Conservation (phyloP, 2,329 filamentous ascomycete species). For the Paramyrothecium sp. region DNA sequence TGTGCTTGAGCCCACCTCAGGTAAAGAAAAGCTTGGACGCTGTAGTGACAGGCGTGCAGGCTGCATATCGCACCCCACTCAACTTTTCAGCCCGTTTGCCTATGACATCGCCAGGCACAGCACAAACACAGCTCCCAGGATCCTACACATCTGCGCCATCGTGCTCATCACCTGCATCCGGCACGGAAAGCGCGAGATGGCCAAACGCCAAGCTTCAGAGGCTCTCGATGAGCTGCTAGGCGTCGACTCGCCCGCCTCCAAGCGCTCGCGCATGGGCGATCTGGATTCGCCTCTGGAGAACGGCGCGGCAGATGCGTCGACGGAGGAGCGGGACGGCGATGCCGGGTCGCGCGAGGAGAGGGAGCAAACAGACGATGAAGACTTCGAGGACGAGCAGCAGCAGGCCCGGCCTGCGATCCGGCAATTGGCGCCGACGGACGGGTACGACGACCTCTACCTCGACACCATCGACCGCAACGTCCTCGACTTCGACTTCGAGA, state of each 20-base stretch:
- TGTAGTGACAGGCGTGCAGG: neutral
- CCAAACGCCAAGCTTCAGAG: slow-evolving; percentile 60
- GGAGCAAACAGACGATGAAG: slow-evolving; percentile 29
- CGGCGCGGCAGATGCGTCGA: slow-evolving; percentile 23
- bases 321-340: slow-evolving; percentile 15
- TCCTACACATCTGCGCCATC: neutral
- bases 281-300: slow-evolving; percentile 36
- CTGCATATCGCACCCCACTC: slow-evolving; percentile 4
- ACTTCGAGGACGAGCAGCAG: slow-evolving; percentile 39
- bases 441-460: slow-evolving; percentile 94
- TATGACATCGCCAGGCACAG: neutral
- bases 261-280: slow-evolving; percentile 54
- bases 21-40: neutral
- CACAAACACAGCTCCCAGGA: neutral
- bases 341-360: slow-evolving; percentile 19
- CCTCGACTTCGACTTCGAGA: slow-evolving; percentile 98
- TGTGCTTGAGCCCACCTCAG: neutral
- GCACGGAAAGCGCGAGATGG: slow-evolving; percentile 25
- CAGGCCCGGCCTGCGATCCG: slow-evolving; percentile 46
- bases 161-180: neutral
- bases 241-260: slow-evolving; percentile 57
- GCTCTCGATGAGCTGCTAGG: slow-evolving; percentile 56
- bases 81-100: slow-evolving; percentile 1
- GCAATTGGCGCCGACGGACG: slow-evolving; percentile 77
- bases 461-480: slow-evolving; percentile 93